A percentile compares a stretch with the other conserved stretches of the same genome.
Conservation (phyloP, 2,329 filamentous ascomycete species). For the Colletotrichum melonis region DNA sequence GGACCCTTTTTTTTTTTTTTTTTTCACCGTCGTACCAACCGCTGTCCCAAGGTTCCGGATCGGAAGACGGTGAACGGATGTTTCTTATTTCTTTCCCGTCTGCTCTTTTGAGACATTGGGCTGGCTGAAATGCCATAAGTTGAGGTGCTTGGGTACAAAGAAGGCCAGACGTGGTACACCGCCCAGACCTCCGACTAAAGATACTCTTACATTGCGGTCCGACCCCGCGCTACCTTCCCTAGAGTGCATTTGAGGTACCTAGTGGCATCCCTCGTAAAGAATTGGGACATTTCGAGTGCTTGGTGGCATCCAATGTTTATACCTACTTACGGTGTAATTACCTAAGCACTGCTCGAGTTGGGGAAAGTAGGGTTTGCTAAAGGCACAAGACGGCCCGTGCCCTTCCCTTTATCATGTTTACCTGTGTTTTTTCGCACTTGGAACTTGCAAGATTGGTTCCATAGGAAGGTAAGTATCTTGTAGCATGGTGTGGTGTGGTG, state of each 20-base stretch:
- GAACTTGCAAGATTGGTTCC: too few relatives aligned
- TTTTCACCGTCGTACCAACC: background rate
- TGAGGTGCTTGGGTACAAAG: background rate
- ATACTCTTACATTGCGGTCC: background rate
- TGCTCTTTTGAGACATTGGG: background rate
- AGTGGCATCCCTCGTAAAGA: background rate
- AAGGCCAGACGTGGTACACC: conserved; percentile 4
- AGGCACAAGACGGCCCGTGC: conserved; percentile 14
- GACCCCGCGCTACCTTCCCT: conserved; percentile 21
- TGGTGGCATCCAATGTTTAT: too few relatives aligned
- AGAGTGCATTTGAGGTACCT: background rate
- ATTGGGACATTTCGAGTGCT: background rate
- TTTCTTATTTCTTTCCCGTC: background rate
- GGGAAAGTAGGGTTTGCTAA: conserved; percentile 1
- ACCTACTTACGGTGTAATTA: too few relatives aligned
- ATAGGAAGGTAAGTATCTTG: too few relatives aligned
- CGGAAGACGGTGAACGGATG: background rate
- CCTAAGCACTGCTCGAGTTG: too few relatives aligned
- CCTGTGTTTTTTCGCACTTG: background rate
- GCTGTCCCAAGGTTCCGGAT: background rate
- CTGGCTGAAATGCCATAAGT: background rate
- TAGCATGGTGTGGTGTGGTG: background rate
- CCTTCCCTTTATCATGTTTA: background rate
- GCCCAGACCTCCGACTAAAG: conserved; percentile 2
- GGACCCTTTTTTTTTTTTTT: background rate